These are phyloP conservation scores for Knufia fluminis DNA, from an alignment of 2,329 filamentous ascomycete genomes.

Conservation along the genomic window DNA sequence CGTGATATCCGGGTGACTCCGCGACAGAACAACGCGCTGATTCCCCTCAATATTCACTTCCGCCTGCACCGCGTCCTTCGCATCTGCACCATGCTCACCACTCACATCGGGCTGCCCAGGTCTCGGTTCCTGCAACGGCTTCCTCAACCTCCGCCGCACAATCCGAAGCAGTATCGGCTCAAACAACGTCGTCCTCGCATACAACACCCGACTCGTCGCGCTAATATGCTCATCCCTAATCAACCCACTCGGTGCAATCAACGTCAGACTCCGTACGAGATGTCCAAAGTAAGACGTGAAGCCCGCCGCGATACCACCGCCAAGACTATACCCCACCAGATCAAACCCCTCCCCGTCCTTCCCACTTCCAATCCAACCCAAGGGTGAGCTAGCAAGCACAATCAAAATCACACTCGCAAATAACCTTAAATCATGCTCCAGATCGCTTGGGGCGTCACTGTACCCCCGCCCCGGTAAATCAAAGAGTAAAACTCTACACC, in stretches of 20 bases:
- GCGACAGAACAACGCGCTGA: conserved; percentile 43
- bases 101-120: conserved; percentile 12
- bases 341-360: conserved; percentile 52
- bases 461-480: conserved; percentile 65
- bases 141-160: conserved; percentile 43
- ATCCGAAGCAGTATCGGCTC: conserved; percentile 46
- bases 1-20: conserved; percentile 43
- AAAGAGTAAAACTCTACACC: conserved; percentile 71
- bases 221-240: conserved; percentile 57
- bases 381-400: conserved; percentile 58
- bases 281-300: conserved; percentile 62
- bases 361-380: conserved; percentile 62
- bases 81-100: conserved; percentile 30
- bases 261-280: conserved; percentile 59
- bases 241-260: conserved; percentile 71
- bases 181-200: conserved; percentile 52
- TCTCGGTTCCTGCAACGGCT: conserved; percentile 24
- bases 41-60: conserved; percentile 30
- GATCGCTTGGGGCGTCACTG: conserved; percentile 56
- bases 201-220: conserved; percentile 53
- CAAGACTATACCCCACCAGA: conserved; percentile 70
- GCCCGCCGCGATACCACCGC: conserved; percentile 61
- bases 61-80: conserved; percentile 34
- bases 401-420: conserved; percentile 65
- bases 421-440: conserved; percentile 63